phyloP scores from a whole-genome alignment of 2,329 filamentous ascomycete genomes.

The Penicillium digitatum region DNA sequence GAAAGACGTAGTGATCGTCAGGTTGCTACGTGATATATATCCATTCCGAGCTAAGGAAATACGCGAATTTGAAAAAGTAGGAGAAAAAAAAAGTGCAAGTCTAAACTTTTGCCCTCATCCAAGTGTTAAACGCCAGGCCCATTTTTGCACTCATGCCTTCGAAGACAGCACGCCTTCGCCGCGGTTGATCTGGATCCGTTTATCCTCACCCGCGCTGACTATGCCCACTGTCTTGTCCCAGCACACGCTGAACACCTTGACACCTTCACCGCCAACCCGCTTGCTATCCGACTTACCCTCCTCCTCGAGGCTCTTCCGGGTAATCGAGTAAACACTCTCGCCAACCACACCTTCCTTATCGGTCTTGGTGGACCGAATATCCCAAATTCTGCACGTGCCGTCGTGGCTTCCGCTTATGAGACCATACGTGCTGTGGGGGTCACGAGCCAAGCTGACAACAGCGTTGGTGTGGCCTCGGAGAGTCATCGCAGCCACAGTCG shows the following conservation, averaged over 20 bases:
- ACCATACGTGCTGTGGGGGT: constrained; percentile 69
- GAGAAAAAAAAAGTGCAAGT: constrained; percentile 11
- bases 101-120: constrained; percentile 32
- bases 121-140: constrained; percentile 30
- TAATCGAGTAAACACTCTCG: constrained; percentile 73
- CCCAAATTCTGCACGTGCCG: constrained; percentile 90
- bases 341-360: constrained; percentile 57
- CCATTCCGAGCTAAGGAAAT: neutral
- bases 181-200: constrained; percentile 85
- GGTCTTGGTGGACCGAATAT: constrained; percentile 67
- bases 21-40: constrained; percentile 1
- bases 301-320: constrained; percentile 66
- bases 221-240: constrained; percentile 88
- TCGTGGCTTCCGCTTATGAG: constrained; percentile 88
- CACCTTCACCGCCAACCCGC: constrained; percentile 69
- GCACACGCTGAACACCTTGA: constrained; percentile 82
- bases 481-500: constrained; percentile 79
- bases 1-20: neutral
- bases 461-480: constrained; percentile 81
- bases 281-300: constrained; percentile 57
- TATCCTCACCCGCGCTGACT: constrained; percentile 88
- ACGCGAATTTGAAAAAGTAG: constrained; percentile 1
- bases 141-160: constrained; percentile 27
- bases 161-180: constrained; percentile 50
- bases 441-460: constrained; percentile 56